Evolutionary conservation across 768 basidiomycete species (phyloP).

Genomic region (Pleurotus salmoneostramineus): DNA sequence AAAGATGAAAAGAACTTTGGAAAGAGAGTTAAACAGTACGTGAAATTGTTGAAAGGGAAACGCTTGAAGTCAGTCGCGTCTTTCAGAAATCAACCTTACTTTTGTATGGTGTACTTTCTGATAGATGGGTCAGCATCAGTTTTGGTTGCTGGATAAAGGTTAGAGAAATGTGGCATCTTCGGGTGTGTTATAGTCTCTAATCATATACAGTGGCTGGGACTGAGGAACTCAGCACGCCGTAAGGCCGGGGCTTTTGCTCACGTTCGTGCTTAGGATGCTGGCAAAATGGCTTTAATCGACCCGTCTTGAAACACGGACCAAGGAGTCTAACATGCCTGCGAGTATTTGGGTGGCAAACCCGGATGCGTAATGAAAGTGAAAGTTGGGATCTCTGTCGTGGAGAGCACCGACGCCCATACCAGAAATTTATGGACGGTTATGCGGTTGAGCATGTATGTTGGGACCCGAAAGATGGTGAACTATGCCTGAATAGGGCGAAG

Average conservation of each 20-base stretch:
- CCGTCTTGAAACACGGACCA: slow-evolving; percentile 85
- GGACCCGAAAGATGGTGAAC: slow-evolving; percentile 91
- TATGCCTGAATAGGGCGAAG: slow-evolving; percentile 88
- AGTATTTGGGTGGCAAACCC: slow-evolving; percentile 76
- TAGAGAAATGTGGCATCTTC: slow-evolving; percentile 58
- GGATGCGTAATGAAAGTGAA: slow-evolving; percentile 70
- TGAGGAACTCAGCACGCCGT: slow-evolving; percentile 61
- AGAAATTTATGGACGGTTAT: slow-evolving; percentile 69
- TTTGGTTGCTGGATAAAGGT: slow-evolving; percentile 56
- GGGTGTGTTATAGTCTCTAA: slow-evolving; percentile 64
- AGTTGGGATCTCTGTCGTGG: slow-evolving; percentile 59
- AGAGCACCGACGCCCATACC: slow-evolving; percentile 74
- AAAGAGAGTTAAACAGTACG: slow-evolving; percentile 80
- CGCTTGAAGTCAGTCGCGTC: slow-evolving; percentile 69
- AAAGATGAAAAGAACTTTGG: slow-evolving; percentile 81
- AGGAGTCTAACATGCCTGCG: slow-evolving; percentile 83
- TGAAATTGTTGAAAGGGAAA: slow-evolving; percentile 82
- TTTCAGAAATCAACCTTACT: slow-evolving; percentile 48
- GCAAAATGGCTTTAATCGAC: slow-evolving; percentile 76
- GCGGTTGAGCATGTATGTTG: slow-evolving; percentile 82
- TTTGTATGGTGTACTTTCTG: slow-evolving; percentile 50
- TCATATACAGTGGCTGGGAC: slow-evolving; percentile 53
- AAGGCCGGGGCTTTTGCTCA: slow-evolving; percentile 46
- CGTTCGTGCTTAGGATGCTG: slow-evolving; percentile 68
- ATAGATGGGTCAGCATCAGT: slow-evolving; percentile 68